Evolutionary conservation across 352 stramenopile species (phyloP).

Genomic region (Globisporangium spinosum): DNA sequence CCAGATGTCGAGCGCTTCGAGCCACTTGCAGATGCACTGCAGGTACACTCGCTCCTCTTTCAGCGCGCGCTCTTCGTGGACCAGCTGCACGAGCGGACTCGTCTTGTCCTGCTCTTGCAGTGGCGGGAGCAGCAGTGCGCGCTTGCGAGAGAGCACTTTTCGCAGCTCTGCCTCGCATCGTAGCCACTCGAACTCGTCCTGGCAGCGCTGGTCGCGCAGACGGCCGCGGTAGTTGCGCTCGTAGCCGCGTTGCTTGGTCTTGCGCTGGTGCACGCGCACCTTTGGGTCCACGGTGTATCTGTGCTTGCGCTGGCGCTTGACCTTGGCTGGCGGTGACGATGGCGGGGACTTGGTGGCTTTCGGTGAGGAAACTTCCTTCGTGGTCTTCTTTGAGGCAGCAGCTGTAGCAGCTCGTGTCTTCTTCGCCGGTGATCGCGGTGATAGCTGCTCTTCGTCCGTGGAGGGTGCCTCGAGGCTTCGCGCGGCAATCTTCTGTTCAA

Average conservation of each 20-base stretch:
- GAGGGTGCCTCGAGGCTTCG: background rate
- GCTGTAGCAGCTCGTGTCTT: background rate
- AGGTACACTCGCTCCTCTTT: constrained; percentile 11
- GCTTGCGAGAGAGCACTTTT: constrained; percentile 3
- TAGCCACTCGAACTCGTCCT: constrained; percentile 14
- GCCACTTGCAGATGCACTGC: constrained; percentile 6
- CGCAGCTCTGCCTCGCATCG: constrained; percentile 8
- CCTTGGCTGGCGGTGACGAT: background rate
- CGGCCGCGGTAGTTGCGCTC: constrained; percentile 14
- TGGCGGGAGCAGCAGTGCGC: background rate
- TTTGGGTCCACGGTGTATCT: background rate
- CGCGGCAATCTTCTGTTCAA: background rate
- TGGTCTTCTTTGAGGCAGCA: background rate
- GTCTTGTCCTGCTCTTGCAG: constrained; percentile 1
- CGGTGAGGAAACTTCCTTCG: background rate
- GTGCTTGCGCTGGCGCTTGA: background rate
- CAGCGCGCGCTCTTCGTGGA: constrained; percentile 12
- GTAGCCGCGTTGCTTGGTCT: constrained; percentile 18
- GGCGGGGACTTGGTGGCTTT: background rate
- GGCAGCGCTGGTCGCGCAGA: constrained; percentile 7
- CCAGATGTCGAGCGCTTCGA: constrained; percentile 16
- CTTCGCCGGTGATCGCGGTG: background rate
- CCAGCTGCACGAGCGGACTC: background rate
- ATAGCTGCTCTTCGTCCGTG: background rate
- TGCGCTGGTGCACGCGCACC: constrained; percentile 8